Base-by-base conservation (phyloP, 1,284 basidiomycete genomes). In the Malassezia japonica region DNA sequence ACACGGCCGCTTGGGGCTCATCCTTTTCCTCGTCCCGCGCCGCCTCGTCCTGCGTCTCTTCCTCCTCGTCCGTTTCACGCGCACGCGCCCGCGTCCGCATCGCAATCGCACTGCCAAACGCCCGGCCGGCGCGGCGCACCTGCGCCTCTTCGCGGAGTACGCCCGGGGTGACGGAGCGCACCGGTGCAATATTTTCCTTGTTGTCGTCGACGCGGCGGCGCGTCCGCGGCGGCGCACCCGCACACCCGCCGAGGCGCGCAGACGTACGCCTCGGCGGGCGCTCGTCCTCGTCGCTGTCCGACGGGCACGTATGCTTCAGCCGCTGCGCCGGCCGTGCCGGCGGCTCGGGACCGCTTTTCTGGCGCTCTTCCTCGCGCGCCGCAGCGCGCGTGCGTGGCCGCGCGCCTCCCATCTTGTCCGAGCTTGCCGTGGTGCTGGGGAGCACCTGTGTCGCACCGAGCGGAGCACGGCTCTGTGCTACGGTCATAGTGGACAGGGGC, bases 161-260 rank as follows among this genome's bases (percentile, higher is more conserved):
- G 16, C 60, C 48, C 5, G 37, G 38, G 28, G 48, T 57, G 15
- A 55, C 38, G 29, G 54, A 54, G 35, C 64, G 61, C 43, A 68
- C 53, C 15, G 69, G 69, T 12, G 69, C 65, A 10, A 72, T 57
- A 39, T 72, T 72, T 33, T 72, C 69, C 53, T 72, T 72, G 59
- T 72, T 60, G 45, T 72, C 69, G 46, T 72, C 67, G 7, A 50
- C 47, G 24, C 43, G 50, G 31, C 53, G 55, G 3, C 41, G 31
- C 7, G 34, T 31, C 6, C 45, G 36, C 2, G 48, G 29, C 35
- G 44, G 10, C 2, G 51, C 38, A 0, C 45, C 50, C 6, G 40
- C 54, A 50, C 66, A 68, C 6, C 66, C 66, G 12, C 66, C 60
- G 13, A 60, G 31, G 21, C 64, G 51, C 12, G 13, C n/a, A 2